phyloP scores from a whole-genome alignment of 73 alveolate species.

The Blepharisma japonicum region DNA sequence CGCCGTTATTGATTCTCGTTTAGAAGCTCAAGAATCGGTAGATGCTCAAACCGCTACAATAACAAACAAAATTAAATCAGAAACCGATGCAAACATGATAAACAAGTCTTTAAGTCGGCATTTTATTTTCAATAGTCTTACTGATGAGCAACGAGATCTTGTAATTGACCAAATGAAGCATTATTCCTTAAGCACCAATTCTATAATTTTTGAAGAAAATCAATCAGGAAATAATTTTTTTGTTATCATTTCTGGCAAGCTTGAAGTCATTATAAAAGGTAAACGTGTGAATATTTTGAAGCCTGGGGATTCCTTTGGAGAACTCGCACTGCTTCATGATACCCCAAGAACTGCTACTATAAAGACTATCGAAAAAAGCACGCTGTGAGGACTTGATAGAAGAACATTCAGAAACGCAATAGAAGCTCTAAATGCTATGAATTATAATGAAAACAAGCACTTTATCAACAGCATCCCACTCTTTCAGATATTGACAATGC shows the following conservation, averaged over 20 bases:
- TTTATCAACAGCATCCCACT: conserved; percentile 37
- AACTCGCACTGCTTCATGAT: conserved; percentile 88
- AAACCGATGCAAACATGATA: background rate
- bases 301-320: conserved; percentile 91
- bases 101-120: background rate
- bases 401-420: conserved; percentile 71
- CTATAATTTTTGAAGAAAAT: background rate
- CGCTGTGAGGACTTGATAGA: conserved; percentile 84
- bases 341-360: conserved; percentile 88
- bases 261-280: background rate
- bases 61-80: too few species aligned
- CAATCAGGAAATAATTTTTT: conserved; percentile 20
- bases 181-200: background rate
- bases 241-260: background rate
- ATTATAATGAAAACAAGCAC: conserved; percentile 34
- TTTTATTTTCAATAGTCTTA: background rate
- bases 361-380: conserved; percentile 68
- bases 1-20: too few species aligned
- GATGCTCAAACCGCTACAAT: too few species aligned
- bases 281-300: conserved; percentile 17
- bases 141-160: background rate
- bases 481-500: background rate
- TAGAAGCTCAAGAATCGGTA: too few species aligned
- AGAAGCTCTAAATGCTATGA: conserved; percentile 32
- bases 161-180: conserved; percentile 19